Base-by-base conservation (phyloP, 371 early-diverging fungal genomes). In the Actinomortierella wolfii region DNA sequence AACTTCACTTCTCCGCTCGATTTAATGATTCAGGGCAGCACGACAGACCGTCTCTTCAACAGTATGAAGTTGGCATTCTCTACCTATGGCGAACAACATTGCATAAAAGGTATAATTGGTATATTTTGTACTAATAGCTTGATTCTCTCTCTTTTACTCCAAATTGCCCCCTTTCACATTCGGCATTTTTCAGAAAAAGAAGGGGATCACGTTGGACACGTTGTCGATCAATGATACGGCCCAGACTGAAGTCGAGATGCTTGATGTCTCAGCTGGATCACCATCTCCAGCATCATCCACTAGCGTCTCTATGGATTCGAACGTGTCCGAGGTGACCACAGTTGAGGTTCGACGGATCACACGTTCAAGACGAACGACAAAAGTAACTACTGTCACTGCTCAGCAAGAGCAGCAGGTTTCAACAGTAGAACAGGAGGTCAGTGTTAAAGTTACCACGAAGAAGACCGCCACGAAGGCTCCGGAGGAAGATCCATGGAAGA, bases 401-500 rank as follows among this genome's bases (percentile, higher is more conserved):
- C 7, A 6, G 34, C 34, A 34, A 34, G 34, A 34, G 34, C 4
- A 34, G 34, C 34, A 34, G 34, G 34, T 11, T 34, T 11, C 11
- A 34, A 34, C 4, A 11, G 34, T 6, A 28, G 11, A 24, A 51
- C 24, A 11, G 29, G 40, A 5, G 24, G 39, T 41, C 60, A 25
- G n/a, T 13, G 43, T 26, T 13, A 41, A 41, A 13, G 44, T 15
- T 6, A 43, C 13, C 9, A 29, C n/a, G 17, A 20, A 62, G 18
- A 55, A 55, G 18, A 2, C 34, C 14, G 59, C 54, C 23, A 39
- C 47, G 11, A 34, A 34, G 34, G 7, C 4, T 34, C 61, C 70
- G 1, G 71, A 56, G n/a, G 65, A 42, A 5, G 53, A 65, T 23
- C 71, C 71, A 1, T 65, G 71, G 71, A 57, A 39, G 17, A 70